A percentile compares a stretch with the other conserved stretches of the same genome.
Conservation (phyloP, 192 early-diverging fungal species). For the Chytriomyces confervae region DNA sequence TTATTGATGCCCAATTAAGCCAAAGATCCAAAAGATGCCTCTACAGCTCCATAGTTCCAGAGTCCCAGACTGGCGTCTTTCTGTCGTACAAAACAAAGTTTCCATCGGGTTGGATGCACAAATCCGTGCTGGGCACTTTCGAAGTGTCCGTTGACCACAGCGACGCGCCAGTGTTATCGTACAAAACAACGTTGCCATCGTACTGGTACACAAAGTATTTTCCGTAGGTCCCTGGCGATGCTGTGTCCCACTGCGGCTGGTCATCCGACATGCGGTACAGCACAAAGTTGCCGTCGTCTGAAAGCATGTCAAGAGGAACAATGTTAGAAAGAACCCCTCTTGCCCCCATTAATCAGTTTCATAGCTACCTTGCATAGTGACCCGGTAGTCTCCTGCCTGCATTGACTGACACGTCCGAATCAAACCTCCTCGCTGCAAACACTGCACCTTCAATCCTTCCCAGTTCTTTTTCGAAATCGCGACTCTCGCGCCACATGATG, state of each 20-base stretch:
- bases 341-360: too few species aligned
- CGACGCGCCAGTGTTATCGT: neutral
- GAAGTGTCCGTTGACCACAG: neutral
- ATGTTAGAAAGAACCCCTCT: too few species aligned
- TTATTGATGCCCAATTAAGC: too few species aligned
- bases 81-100: neutral
- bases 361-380: neutral
- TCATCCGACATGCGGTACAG: neutral
- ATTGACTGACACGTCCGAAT: neutral
- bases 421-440: neutral
- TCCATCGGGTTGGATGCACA: conserved; percentile 1
- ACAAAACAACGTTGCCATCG: neutral
- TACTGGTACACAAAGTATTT: neutral
- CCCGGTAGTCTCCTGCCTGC: neutral
- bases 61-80: neutral
- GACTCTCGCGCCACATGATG: neutral
- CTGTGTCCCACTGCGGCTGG: neutral
- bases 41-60: neutral
- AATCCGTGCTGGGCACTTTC: neutral
- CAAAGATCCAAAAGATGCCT: too few species aligned
- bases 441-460: neutral
- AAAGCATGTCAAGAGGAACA: neutral
- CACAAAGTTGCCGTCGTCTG: conserved; percentile 4
- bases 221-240: neutral
- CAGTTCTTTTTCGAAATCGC: neutral